Evolutionary conservation across 768 basidiomycete genomes (phyloP).

Genomic region (Termitomyces sp.): DNA sequence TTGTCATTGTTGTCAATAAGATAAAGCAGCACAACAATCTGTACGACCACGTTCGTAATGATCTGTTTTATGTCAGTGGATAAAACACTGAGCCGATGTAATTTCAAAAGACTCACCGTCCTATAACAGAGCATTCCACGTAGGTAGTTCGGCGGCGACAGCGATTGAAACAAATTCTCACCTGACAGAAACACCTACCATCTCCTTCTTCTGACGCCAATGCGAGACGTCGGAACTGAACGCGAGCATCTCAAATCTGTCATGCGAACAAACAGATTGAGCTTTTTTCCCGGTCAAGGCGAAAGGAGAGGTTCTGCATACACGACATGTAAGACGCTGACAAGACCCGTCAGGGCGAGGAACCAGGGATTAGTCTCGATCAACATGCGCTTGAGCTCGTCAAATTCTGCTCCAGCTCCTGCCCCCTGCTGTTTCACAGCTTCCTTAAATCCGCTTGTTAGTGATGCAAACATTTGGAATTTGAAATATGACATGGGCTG

Average conservation of each 20-base stretch:
- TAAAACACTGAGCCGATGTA: neutral
- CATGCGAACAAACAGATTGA: neutral
- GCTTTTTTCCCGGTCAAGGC: conserved; percentile 3
- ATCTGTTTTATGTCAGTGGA: conserved; percentile 34
- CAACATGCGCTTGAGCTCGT: conserved; percentile 95
- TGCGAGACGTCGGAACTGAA: conserved; percentile 95
- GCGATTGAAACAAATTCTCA: conserved; percentile 23
- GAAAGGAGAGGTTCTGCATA: conserved; percentile 31
- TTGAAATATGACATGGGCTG: conserved; percentile 83
- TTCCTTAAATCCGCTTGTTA: conserved; percentile 85
- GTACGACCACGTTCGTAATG: conserved; percentile 91
- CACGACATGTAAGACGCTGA: conserved; percentile 85
- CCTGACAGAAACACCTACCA: conserved; percentile 94
- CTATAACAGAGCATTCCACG: conserved; percentile 23
- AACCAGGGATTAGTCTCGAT: conserved; percentile 87
- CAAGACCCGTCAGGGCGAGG: conserved; percentile 75
- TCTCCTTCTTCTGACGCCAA: conserved; percentile 92
- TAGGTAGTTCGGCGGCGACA: neutral
- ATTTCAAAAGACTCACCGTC: conserved; percentile 37
- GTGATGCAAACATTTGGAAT: conserved; percentile 79
- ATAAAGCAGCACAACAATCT: conserved; percentile 84
- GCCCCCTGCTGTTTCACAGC: conserved; percentile 72
- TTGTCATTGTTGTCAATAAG: conserved; percentile 93
- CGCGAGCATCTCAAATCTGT: conserved; percentile 90
- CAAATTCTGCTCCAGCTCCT: conserved; percentile 64